Evolutionary conservation across 2,329 filamentous ascomycete genomes (phyloP).

Genomic region (Mariannaea elegans): DNA sequence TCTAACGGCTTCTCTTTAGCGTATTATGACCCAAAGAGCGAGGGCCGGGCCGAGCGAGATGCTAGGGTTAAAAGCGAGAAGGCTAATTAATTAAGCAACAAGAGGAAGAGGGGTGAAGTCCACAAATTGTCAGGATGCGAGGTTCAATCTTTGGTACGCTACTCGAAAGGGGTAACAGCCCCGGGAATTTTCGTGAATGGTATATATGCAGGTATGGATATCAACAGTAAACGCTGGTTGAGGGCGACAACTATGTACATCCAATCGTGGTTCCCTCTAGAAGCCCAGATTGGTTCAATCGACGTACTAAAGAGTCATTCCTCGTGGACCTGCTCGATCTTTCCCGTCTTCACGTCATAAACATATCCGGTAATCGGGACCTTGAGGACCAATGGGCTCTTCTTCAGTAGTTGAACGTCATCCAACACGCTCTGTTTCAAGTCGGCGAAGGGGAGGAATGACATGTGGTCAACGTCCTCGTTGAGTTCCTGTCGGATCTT

Average conservation of each 20-base stretch:
- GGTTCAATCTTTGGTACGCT: background rate
- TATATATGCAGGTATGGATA: background rate
- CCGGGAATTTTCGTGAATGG: background rate
- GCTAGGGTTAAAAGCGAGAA: conserved; percentile 1
- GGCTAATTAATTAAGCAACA: background rate
- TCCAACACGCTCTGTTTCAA: conserved; percentile 70
- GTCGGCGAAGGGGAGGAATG: conserved; percentile 74
- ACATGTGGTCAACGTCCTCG: conserved; percentile 57
- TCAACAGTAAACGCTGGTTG: background rate
- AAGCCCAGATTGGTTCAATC: background rate
- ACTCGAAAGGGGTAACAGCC: background rate
- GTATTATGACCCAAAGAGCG: conserved; percentile 21
- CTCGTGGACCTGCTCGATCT: conserved; percentile 45
- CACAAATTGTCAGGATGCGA: background rate
- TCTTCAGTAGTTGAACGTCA: conserved; percentile 72
- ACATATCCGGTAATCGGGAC: conserved; percentile 76
- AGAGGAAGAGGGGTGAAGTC: background rate
- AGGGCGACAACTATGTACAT: conserved; percentile 13
- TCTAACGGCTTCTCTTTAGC: background rate
- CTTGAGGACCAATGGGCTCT: conserved; percentile 66
- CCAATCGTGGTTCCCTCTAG: background rate
- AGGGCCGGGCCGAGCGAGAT: conserved; percentile 20
- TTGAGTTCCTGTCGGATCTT: conserved; percentile 69
- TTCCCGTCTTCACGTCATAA: conserved; percentile 81
- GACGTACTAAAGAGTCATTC: background rate